These are phyloP conservation scores for Phytophthora pseudosyringae DNA, from an alignment of 352 stramenopile genomes.

Conservation along the genomic window DNA sequence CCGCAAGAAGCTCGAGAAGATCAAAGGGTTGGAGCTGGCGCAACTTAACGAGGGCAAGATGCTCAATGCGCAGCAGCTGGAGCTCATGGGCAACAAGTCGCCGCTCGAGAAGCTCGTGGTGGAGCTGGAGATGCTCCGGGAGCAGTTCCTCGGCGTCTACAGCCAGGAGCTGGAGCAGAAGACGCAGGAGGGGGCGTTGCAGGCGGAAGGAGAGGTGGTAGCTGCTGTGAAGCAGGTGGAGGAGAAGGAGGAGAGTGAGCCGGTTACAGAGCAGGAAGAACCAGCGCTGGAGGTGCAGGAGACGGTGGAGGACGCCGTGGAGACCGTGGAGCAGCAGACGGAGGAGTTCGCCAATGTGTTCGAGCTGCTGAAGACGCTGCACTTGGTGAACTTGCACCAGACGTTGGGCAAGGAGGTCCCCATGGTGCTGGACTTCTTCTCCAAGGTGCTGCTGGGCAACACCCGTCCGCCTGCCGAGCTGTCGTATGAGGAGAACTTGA, in stretches of 20 bases:
- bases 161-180: constrained; percentile 51
- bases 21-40: constrained; percentile 65
- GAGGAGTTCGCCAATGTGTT: constrained; percentile 63
- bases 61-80: constrained; percentile 79
- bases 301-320: constrained; percentile 1
- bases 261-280: constrained; percentile 10
- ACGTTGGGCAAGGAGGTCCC: constrained; percentile 75
- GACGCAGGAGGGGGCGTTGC: constrained; percentile 30
- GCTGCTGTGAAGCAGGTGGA: constrained; percentile 15
- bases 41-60: constrained; percentile 56
- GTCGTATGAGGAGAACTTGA: constrained; percentile 80
- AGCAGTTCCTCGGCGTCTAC: constrained; percentile 80
- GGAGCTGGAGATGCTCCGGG: constrained; percentile 78
- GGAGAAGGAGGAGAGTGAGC: constrained; percentile 16
- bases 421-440: constrained; percentile 86
- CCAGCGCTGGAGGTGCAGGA: constrained; percentile 1
- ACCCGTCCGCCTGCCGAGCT: constrained; percentile 79
- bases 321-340: not conserved
- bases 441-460: constrained; percentile 83
- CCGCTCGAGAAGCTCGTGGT: constrained; percentile 78
- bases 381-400: constrained; percentile 81
- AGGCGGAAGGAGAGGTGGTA: constrained; percentile 17
- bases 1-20: constrained; percentile 90
- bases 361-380: constrained; percentile 79
- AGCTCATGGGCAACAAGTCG: constrained; percentile 69